Base-by-base conservation (phyloP, 1,284 basidiomycete genomes). In the Mrakiaceae sp. region DNA sequence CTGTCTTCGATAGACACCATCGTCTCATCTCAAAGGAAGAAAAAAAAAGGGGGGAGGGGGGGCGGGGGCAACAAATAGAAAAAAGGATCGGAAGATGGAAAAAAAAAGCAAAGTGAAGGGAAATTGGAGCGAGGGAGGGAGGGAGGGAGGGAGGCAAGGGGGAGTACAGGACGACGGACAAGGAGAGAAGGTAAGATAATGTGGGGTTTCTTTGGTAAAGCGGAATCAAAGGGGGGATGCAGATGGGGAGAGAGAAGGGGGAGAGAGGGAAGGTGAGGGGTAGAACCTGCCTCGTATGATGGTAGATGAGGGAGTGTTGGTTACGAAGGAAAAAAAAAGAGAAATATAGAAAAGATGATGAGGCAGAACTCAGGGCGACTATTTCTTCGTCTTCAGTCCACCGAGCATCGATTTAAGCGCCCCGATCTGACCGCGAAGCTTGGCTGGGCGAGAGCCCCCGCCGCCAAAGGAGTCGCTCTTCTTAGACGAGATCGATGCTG, bases 381-480 rank as follows among this genome's bases (percentile, higher is more conserved):
- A 27, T 14, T 57, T 51, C 44, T 58, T 51, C 11, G 54, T 54
- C 54, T 50, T 57, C 4, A 58, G 47, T 12, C 63, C 63, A n/a
- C 47, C 48, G 51, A 65, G 58, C 64, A 65, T 65, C 40, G 64
- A 53, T 54, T 59, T 60, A 11, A 65, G 48, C 8, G 52, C 12
- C 14, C 42, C 47, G 42, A 55, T 51, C 54, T 60, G 52, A 40
- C 64, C 64, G 52, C 61, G 60, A 27, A 65, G 53, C 50, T 65
- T 65, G 12, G 57, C 58, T 2, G 64, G 64, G 47, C 14, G 47
- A 5, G 12, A 10, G 39, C 39, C 43, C 7, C 14, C 8, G 61
- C 9, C 48, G 54, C 47, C 16, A 42, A 10, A 39, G 43, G 49
- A 49, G 12, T 27, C 46, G 40, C 61, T 62, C 61, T 49, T 47